Evolutionary conservation across 495 filamentous ascomycete genomes (phyloP), one percentile per base, ranked within the genome.

Genomic region (Articulospora tetracladia): DNA sequence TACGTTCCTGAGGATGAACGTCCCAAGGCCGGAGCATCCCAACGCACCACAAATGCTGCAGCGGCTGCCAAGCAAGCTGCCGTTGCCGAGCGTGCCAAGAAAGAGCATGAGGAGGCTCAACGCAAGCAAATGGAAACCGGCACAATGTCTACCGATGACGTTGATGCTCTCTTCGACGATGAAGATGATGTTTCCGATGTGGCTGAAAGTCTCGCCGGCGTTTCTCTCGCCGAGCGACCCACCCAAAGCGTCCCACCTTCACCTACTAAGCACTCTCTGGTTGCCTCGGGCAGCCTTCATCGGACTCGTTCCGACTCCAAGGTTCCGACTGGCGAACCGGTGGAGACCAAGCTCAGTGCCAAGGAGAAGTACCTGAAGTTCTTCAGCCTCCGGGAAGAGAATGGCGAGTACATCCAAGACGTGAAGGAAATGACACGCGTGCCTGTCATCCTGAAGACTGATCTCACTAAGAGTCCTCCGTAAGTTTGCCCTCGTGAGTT

Each of bases 401-500:
- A 89, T 62, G 92, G 95, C 32, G 91, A 97, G 55, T 93, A 95
- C 76, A 96, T 98, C 67, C 94, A 98, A 72, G 94, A 98, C 72
- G 92, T 98, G 61, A 91, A 85, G 25, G 94, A 98, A 81, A 97
- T 98, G 91, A 93, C 92, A 34, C 82, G 92, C 57, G 91, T 98
- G 53, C 94, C 94, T 2, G 90, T 98, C 59, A 96, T 98, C 67
- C 76, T 98, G 53, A 98, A 97, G 86, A 98, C 94, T 32, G 94
- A 98, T 75, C 82, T 98, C 67, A 90, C 82, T 79, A 98, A 98
- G 88, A 98, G 94, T 73, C 94, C 94, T 76, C 94, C 94, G 91
- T 98, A 88, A 79, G 93, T 90, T 65, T 23, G 32, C 20, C 60
- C 27, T 51, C 53, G 52, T 41, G 24, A 51, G 47, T 30, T 25